These are phyloP conservation scores for Chionographis japonica DNA, from an alignment of 106 monocot species.

Conservation along the genomic window DNA sequence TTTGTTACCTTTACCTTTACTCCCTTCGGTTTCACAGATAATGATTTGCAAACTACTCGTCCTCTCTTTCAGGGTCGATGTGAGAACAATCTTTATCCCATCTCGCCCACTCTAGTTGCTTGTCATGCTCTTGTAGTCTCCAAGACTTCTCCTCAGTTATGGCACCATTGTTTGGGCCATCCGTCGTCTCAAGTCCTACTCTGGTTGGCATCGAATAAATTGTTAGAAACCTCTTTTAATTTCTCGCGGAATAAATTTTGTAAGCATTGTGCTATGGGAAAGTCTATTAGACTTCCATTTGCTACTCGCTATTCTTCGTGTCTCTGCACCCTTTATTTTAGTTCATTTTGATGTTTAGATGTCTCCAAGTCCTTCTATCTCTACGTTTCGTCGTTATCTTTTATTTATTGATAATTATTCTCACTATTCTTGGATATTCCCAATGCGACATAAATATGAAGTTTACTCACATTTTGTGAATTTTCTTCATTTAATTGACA, in stretches of 20 bases:
- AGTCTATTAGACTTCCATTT: background rate
- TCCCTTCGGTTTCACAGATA: background rate
- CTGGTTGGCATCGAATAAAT: background rate
- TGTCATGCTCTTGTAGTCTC: too few relatives aligned
- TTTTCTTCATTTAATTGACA: too few relatives aligned
- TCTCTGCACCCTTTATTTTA: background rate
- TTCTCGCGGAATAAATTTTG: background rate
- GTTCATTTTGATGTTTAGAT: background rate
- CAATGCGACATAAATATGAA: background rate
- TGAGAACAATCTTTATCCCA: background rate
- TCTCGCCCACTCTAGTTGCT: too few relatives aligned
- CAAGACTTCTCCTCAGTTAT: background rate
- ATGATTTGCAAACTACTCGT: background rate
- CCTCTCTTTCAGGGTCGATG: conserved; percentile 3
- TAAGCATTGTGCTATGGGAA: background rate
- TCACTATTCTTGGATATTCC: background rate
- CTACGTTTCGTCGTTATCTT: background rate
- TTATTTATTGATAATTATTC: background rate
- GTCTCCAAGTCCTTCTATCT: background rate
- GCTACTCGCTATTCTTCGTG: background rate
- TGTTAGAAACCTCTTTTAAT: too few relatives aligned
- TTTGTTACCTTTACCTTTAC: background rate
- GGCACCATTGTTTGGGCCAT: background rate
- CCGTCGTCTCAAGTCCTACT: background rate
- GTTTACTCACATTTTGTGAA: too few relatives aligned